Conservation (phyloP, 164 flowering plant genomes). For the Nymphaea colorata region DNA sequence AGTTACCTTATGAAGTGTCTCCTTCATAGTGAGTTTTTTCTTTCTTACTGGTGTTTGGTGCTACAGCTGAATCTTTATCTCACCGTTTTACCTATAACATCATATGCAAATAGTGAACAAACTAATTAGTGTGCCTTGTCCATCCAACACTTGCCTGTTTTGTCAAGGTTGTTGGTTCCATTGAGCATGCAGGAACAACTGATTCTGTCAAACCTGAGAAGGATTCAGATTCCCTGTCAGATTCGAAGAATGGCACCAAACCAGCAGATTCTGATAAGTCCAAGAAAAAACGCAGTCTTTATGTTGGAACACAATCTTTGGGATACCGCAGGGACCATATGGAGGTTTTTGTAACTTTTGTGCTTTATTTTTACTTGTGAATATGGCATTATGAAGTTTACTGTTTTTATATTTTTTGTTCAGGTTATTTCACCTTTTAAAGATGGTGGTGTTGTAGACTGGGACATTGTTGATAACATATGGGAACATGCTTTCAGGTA, state of each 20-base stretch:
- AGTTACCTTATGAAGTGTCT: too few species aligned
- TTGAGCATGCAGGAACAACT: conserved; percentile 58
- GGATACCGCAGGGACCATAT: conserved; percentile 89
- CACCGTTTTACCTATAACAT: too few species aligned
- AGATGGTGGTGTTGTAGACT: conserved; percentile 79
- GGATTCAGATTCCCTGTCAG: conserved; percentile 37
- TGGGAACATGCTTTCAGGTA: conserved; percentile 98
- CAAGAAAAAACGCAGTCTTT: conserved; percentile 68
- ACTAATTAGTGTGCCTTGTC: too few species aligned
- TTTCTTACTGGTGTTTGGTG: too few species aligned
- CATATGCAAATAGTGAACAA: too few species aligned
- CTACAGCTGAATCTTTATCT: too few species aligned
- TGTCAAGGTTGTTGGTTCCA: conserved; percentile 67
- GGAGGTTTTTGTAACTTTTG: conserved; percentile 49
- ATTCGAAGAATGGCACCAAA: conserved; percentile 37
- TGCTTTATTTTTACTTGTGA: background rate
- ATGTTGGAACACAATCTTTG: conserved; percentile 84
- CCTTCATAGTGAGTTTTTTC: too few species aligned
- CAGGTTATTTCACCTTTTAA: conserved; percentile 82
- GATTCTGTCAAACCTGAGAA: conserved; percentile 47
- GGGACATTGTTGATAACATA: conserved; percentile 93
- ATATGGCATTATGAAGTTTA: background rate
- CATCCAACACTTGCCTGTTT: too few species aligned
- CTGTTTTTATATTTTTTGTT: conserved; percentile 3
- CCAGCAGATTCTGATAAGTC: conserved; percentile 47